Base-by-base conservation (phyloP, 1,284 basidiomycete genomes). In the Ustilago trichophora region DNA sequence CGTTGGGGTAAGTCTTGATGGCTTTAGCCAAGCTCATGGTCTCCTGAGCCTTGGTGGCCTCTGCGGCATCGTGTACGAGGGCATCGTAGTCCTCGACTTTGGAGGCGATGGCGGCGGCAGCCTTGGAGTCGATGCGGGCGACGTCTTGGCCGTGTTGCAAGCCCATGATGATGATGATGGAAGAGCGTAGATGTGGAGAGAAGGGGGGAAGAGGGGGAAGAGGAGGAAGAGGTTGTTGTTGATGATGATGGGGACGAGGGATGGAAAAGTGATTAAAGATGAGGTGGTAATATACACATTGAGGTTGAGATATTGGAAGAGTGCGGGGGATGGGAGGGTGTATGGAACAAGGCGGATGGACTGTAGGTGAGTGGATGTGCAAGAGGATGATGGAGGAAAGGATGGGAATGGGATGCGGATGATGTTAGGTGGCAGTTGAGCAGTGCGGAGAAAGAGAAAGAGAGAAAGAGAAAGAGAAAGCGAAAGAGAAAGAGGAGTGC, bases 11-110 rank as follows among this genome's bases (percentile, higher is more conserved):
- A 19, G 76, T 75, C 13, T 57, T 49, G 64, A 84, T 76, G 9
- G 83, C 84, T 47, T 85, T 74, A 24, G 58, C 24, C 33, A 83
- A 43, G 51, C 80, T 75, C 80, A 82, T 80, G 56, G 83, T 82
- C 73, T 84, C 83, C 27, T 69, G 73, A 10, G 41, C 34, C 13
- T 59, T 54, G 37, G 83, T 83, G 22, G 81, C 83, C 56, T 75
- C 74, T 15, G 79, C 77, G 31, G 83, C 83, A 60, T 83, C 81
- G 38, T 77, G 62, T 51, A 82, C 64, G 56, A 83, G 67, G 27
- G 76, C 67, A 56, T 80, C 75, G 66, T 78, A 78, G 57, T 76
- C 68, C 57, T 62, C 64, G 53, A 73, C 62, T 13, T 65, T 54
- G 51, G 63, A 58, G 16, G 71, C 71, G 56, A 73, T 67, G 52